Percentiles rank a stretch among this genome's conserved stretches.
phyloP scores from a whole-genome alignment of 2,329 filamentous ascomycete species.

The Fusarium subglutinans region DNA sequence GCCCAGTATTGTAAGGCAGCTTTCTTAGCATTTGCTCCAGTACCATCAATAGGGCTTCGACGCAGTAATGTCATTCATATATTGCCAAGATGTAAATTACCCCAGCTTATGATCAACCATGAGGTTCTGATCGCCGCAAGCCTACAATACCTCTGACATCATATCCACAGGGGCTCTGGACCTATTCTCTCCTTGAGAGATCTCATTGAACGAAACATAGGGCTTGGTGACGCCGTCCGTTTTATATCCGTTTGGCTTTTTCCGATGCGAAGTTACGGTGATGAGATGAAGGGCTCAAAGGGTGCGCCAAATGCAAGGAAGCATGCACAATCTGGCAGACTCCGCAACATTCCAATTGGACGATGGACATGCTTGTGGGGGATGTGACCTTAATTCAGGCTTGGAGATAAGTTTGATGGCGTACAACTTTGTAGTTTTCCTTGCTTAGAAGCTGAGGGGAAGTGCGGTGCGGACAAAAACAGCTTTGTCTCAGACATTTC shows the following conservation, averaged over 20 bases:
- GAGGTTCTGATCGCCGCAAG: neutral
- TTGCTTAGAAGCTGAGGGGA: neutral
- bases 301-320: slow-evolving; percentile 5
- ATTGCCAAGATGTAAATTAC: neutral
- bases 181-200: neutral
- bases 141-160: slow-evolving; percentile 27
- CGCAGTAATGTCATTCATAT: neutral
- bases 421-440: neutral
- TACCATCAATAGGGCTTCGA: neutral
- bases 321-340: neutral
- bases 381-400: neutral
- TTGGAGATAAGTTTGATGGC: neutral
- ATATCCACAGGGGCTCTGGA: slow-evolving; percentile 1
- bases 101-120: neutral
- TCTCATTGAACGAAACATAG: neutral
- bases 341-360: slow-evolving; percentile 14
- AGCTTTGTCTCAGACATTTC: neutral
- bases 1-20: neutral
- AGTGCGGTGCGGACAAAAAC: neutral
- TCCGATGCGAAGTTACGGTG: neutral
- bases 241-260: neutral
- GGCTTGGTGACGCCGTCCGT: neutral
- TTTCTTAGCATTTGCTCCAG: neutral
- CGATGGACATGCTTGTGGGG: neutral
- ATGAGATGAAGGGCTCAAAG: neutral